Evolutionary conservation across 495 filamentous ascomycete genomes (phyloP).

Genomic region (Saxispiralis lemnorum): DNA sequence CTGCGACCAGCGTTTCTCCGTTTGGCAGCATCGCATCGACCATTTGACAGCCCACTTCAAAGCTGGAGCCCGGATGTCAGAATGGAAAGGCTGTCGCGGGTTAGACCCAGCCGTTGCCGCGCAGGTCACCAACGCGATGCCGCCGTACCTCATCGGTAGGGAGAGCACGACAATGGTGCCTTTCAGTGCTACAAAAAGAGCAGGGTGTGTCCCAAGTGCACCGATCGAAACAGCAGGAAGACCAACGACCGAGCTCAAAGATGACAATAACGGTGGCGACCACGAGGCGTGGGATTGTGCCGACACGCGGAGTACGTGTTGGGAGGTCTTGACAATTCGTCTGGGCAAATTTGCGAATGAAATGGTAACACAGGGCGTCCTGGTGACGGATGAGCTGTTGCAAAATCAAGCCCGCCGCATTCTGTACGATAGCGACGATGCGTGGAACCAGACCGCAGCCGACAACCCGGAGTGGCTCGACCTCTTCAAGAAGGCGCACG

Average conservation of each 20-base stretch:
- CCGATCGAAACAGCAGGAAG: too few species aligned
- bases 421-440: slow-evolving; percentile 24
- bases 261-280: too few species aligned
- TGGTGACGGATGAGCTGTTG: slow-evolving; percentile 23
- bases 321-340: slow-evolving; percentile 25
- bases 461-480: slow-evolving; percentile 28
- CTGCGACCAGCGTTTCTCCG: slow-evolving; percentile 22
- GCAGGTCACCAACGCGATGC: slow-evolving; percentile 26
- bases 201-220: not conserved
- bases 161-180: slow-evolving; percentile 21
- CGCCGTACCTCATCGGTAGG: slow-evolving; percentile 26
- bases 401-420: slow-evolving; percentile 23
- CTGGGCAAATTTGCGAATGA: slow-evolving; percentile 23
- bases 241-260: too few species aligned
- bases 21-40: slow-evolving; percentile 25
- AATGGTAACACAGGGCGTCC: slow-evolving; percentile 15
- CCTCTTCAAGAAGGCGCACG: slow-evolving; percentile 25
- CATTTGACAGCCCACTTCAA: slow-evolving; percentile 27
- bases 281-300: too few species aligned
- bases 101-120: slow-evolving; percentile 22
- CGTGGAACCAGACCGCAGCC: slow-evolving; percentile 27
- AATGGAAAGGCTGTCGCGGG: slow-evolving; percentile 28
- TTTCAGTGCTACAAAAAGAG: slow-evolving; percentile 23
- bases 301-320: slow-evolving; percentile 20
- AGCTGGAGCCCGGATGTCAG: slow-evolving; percentile 23